phyloP scores from a whole-genome alignment of 768 basidiomycete species.

The Leccinum pellstonianum region DNA sequence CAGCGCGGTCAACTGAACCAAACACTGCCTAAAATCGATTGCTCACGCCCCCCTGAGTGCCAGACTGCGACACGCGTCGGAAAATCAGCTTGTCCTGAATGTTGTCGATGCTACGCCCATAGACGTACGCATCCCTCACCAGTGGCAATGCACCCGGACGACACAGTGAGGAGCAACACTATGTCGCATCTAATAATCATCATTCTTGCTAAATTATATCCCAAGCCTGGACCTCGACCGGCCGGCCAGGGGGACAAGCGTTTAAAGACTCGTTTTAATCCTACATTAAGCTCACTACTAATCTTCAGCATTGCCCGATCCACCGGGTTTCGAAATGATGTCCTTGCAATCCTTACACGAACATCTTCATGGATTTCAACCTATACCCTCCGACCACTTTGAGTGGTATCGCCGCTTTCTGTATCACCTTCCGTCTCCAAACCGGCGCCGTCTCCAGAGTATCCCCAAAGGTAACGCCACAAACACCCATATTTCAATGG shows the following conservation, averaged over 20 bases:
- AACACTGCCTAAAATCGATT: background rate
- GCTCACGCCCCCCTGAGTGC: no score
- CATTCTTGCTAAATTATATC: no score
- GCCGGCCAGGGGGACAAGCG: background rate
- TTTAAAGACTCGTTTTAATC: background rate
- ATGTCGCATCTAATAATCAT: no score
- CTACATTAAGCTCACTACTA: background rate
- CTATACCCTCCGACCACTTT: background rate
- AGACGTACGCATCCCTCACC: no score
- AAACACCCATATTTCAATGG: background rate
- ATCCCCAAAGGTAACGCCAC: background rate
- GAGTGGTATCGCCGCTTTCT: background rate
- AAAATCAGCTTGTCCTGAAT: no score
- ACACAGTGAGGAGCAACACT: no score
- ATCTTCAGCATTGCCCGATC: background rate
- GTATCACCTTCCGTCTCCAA: background rate
- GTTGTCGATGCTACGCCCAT: no score
- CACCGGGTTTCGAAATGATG: background rate
- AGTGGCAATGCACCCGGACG: no score
- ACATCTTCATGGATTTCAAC: background rate
- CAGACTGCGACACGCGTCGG: no score
- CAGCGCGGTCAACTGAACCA: no score
- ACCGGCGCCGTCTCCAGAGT: background rate
- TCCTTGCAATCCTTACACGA: background rate
- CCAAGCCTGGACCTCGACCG: no score